phyloP scores from a whole-genome alignment of 768 basidiomycete species.

The Tulasnella sp. region DNA sequence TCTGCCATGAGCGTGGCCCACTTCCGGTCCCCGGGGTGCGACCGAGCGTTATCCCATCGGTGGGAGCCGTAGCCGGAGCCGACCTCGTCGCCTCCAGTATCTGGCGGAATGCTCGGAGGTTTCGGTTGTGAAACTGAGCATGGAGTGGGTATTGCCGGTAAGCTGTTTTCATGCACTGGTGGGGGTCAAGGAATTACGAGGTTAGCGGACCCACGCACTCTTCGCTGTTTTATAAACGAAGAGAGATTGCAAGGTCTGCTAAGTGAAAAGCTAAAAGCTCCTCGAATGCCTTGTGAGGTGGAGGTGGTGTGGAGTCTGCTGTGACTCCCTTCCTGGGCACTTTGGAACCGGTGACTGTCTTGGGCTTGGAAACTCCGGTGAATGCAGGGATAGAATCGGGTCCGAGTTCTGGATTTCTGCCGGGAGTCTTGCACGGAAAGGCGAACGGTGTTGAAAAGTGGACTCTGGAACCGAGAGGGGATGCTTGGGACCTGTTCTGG shows the following conservation, averaged over 20 bases:
- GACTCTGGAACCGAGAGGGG: not conserved
- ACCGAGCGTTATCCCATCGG: constrained; percentile 43
- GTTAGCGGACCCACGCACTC: not conserved
- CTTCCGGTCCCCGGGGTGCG: constrained; percentile 38
- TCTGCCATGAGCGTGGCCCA: constrained; percentile 44
- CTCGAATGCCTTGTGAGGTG: not conserved
- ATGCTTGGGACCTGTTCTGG: not conserved
- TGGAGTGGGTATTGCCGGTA: constrained; percentile 48
- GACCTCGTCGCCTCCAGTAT: constrained; percentile 55
- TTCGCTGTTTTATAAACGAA: not conserved
- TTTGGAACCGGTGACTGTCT: not conserved
- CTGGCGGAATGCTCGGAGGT: constrained; percentile 72
- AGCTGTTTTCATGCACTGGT: not conserved
- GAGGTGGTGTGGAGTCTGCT: not conserved
- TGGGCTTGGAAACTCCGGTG: not conserved
- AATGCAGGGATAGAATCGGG: not conserved
- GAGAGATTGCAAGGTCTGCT: not conserved
- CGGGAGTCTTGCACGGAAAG: not conserved
- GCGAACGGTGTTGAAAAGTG: not conserved
- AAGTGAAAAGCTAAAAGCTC: not conserved
- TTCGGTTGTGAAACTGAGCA: constrained; percentile 64
- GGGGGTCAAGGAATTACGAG: not conserved
- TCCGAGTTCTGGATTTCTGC: not conserved
- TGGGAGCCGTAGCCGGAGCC: constrained; percentile 35
- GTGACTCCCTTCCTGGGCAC: not conserved